Evolutionary conservation across 345 rosid species (phyloP).

Genomic region (Eucalyptus tenuipes): DNA sequence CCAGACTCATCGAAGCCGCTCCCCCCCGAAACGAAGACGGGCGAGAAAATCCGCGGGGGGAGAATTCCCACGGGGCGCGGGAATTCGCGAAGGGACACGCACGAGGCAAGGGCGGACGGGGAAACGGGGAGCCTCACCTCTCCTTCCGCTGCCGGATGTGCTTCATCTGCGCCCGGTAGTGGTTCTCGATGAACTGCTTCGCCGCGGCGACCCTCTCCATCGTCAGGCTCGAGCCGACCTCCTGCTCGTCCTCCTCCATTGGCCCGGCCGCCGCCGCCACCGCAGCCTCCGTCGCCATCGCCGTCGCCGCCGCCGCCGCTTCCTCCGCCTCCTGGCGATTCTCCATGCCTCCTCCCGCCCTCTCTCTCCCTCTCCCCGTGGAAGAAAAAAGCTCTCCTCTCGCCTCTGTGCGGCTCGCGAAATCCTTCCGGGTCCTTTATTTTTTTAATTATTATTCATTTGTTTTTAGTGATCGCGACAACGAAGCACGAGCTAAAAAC

Average conservation of each 20-base stretch:
- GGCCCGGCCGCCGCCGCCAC: slow-evolving; percentile 11
- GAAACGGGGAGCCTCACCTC: slow-evolving; percentile 18
- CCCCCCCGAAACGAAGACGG: neutral
- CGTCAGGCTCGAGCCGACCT: slow-evolving; percentile 50
- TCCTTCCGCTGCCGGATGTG: slow-evolving; percentile 69
- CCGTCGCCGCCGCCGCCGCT: neutral
- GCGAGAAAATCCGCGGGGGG: no score
- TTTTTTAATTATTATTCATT: no score
- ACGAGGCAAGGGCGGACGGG: neutral
- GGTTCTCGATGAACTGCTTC: slow-evolving; percentile 84
- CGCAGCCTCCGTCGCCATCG: neutral
- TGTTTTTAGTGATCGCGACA: neutral
- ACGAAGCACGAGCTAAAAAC: neutral
- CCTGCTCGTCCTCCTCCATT: slow-evolving; percentile 33
- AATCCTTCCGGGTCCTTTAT: neutral
- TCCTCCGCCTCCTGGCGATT: neutral
- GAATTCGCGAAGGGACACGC: neutral
- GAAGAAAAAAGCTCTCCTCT: neutral
- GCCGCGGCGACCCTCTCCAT: slow-evolving; percentile 87
- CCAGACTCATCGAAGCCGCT: neutral
- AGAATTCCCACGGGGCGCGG: neutral
- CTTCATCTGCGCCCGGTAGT: slow-evolving; percentile 79
- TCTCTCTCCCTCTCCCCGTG: neutral
- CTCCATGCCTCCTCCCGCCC: slow-evolving; percentile 15
- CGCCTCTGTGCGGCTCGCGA: neutral